Evolutionary conservation across 306 rosid genomes (phyloP), one percentile per base, ranked within the genome.

Genomic region (Luffa acutangula): DNA sequence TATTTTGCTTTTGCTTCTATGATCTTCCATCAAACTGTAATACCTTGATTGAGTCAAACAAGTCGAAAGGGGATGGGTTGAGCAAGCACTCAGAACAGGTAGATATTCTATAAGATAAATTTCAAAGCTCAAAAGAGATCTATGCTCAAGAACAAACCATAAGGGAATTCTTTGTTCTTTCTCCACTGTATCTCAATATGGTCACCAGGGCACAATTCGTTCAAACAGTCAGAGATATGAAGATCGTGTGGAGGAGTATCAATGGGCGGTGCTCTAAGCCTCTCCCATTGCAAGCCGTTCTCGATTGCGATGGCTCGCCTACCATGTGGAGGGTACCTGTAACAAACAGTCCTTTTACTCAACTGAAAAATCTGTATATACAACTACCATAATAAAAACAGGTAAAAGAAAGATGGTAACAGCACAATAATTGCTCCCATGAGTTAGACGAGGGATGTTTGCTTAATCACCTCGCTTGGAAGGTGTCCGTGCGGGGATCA

Each of bases 171-270:
- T 81, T 91, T 92, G 90, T 92, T 95, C 80, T 90, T 90, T 82
- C 97, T 91, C 98, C 97, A 95, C 64, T 95, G 97, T 80, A 95
- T 95, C 91, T 95, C 98, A 69, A 92, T 71, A 83, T 87, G 96
- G 83, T 95, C 93, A n/a, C 93, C 97, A 3, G 97, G 97, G 67
- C 73, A 82, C 78, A 95, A 82, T 71, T 91, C 97, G 57, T 82
- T 37, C 48, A 95, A 87, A 87, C 90, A 87, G 54, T 91, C 89
- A n/a, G 98, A 83, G 83, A 89, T 25, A 80, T 95, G 96, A 85
- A 95, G 98, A 86, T 92, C 91, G 52, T 90, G 96, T 1, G 92
- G 87, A 70, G 90, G 69, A 80, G 91, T 91, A 46, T 90, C 93
- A 18, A 88, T 80, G 56, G 91, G 91, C 2, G 97, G 93, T 18